These are phyloP conservation scores for Huntiella decipiens DNA, from an alignment of 2,329 filamentous ascomycete species.

Conservation along the genomic window DNA sequence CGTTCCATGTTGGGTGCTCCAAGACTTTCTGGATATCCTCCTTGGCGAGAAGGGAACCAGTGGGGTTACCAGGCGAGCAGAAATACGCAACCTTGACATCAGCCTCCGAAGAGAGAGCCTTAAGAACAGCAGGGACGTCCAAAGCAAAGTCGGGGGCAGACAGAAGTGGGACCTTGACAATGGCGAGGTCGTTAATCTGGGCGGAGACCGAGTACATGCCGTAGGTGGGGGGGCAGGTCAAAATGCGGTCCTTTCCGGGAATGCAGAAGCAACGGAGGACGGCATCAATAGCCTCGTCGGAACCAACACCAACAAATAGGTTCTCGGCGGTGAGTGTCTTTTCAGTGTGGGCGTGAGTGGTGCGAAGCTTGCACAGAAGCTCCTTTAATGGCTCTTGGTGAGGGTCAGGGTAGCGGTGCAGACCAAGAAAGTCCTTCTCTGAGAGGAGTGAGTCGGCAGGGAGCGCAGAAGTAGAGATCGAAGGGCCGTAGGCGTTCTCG, in stretches of 20 bases:
- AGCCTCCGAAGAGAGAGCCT: conserved; percentile 37
- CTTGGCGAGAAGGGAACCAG: conserved; percentile 60
- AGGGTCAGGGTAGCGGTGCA: conserved; percentile 92
- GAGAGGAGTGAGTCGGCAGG: conserved; percentile 20
- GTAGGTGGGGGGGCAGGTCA: conserved; percentile 91
- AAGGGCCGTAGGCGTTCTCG: conserved; percentile 88
- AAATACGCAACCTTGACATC: conserved; percentile 79
- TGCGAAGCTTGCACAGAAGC: conserved; percentile 69
- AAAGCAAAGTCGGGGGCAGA: conserved; percentile 54
- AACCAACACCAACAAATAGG: conserved; percentile 87
- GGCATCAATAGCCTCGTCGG: conserved; percentile 91
- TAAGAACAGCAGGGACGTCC: conserved; percentile 48
- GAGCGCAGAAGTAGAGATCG: conserved; percentile 35
- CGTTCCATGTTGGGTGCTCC: conserved; percentile 84
- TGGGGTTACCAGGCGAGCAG: conserved; percentile 91
- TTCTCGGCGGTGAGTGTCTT: conserved; percentile 59
- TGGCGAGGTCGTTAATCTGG: conserved; percentile 74
- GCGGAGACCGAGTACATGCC: conserved; percentile 96
- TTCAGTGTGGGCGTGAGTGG: conserved; percentile 61
- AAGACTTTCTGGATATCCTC: conserved; percentile 54
- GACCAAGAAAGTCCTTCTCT: conserved; percentile 51
- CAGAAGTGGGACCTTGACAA: conserved; percentile 72
- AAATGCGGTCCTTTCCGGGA: conserved; percentile 71
- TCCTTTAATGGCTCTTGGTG: conserved; percentile 80
- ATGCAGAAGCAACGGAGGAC: conserved; percentile 84